A percentile compares a stretch with the other conserved stretches of the same genome.
phyloP scores from a whole-genome alignment of 352 stramenopile species.

The Phytophthora parvispora region DNA sequence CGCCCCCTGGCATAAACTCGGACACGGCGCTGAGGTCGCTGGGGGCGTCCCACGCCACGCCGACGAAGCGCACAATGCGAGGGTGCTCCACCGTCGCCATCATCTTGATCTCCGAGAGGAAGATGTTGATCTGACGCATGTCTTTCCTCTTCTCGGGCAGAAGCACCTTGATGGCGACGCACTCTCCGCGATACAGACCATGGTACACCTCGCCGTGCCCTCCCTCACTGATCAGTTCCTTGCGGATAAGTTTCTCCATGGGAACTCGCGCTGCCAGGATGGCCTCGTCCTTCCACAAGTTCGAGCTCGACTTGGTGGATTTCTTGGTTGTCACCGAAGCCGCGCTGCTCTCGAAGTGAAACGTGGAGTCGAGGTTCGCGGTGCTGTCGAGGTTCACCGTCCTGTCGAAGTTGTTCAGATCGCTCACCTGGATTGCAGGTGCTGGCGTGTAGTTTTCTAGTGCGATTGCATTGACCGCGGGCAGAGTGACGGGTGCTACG shows the following conservation, averaged over 20 bases:
- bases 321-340: slow-evolving; percentile 9
- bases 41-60: slow-evolving; percentile 61
- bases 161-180: slow-evolving; percentile 68
- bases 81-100: slow-evolving; percentile 68
- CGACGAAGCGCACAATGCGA: slow-evolving; percentile 69
- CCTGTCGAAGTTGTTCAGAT: slow-evolving; percentile 32
- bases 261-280: slow-evolving; percentile 52
- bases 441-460: slow-evolving; percentile 30
- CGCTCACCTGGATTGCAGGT: slow-evolving; percentile 1
- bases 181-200: slow-evolving; percentile 50
- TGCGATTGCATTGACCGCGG: slow-evolving; percentile 10
- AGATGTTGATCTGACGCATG: slow-evolving; percentile 60
- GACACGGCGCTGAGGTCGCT: slow-evolving; percentile 59
- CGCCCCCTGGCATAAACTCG: slow-evolving; percentile 61
- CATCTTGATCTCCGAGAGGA: slow-evolving; percentile 66
- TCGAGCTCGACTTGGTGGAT: slow-evolving; percentile 3
- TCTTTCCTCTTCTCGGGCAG: slow-evolving; percentile 44
- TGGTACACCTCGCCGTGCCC: slow-evolving; percentile 61
- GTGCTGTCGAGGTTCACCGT: slow-evolving; percentile 38
- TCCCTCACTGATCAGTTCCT: slow-evolving; percentile 51
- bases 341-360: slow-evolving; percentile 28
- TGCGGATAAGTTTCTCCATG: slow-evolving; percentile 54
- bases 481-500: slow-evolving; percentile 15
- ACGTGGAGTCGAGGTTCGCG: slow-evolving; percentile 28
- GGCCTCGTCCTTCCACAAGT: slow-evolving; percentile 47